phyloP scores from a whole-genome alignment of 176 grass and related monocot genomes.

The Tillandsia leiboldiana region DNA sequence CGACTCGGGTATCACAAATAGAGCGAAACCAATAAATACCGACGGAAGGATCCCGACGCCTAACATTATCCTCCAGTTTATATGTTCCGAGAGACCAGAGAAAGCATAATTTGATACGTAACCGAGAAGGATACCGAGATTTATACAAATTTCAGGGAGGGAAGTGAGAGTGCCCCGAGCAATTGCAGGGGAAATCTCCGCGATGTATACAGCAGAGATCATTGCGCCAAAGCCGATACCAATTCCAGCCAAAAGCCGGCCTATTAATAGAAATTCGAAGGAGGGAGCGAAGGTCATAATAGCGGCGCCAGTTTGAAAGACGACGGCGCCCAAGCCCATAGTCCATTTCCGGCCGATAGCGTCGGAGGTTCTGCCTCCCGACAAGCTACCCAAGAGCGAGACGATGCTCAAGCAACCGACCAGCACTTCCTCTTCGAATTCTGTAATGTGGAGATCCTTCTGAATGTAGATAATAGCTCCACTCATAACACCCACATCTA shows the following conservation, averaged over 20 bases:
- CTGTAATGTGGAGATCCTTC: conserved; percentile 79
- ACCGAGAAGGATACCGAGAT: conserved; percentile 78
- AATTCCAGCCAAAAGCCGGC: conserved; percentile 64
- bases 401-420: conserved; percentile 79
- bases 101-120: conserved; percentile 94
- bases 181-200: conserved; percentile 72
- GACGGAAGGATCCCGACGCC: conserved; percentile 76
- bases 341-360: conserved; percentile 86
- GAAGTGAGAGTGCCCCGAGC: conserved; percentile 78
- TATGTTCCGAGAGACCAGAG: conserved; percentile 62
- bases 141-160: conserved; percentile 88
- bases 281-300: conserved; percentile 92
- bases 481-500: conserved; percentile 95
- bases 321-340: conserved; percentile 65
- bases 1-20: conserved; percentile 80
- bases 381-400: conserved; percentile 79
- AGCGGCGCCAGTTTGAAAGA: conserved; percentile 63
- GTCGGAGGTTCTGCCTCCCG: conserved; percentile 80
- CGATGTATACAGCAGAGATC: conserved; percentile 89
- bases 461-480: conserved; percentile 75
- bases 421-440: conserved; percentile 83
- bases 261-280: conserved; percentile 67
- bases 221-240: conserved; percentile 90
- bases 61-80: conserved; percentile 95
- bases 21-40: conserved; percentile 69